A percentile compares a stretch with the other conserved stretches of the same genome.
phyloP scores from a whole-genome alignment of 192 early-diverging fungal genomes.

The Coemansia sp. region DNA sequence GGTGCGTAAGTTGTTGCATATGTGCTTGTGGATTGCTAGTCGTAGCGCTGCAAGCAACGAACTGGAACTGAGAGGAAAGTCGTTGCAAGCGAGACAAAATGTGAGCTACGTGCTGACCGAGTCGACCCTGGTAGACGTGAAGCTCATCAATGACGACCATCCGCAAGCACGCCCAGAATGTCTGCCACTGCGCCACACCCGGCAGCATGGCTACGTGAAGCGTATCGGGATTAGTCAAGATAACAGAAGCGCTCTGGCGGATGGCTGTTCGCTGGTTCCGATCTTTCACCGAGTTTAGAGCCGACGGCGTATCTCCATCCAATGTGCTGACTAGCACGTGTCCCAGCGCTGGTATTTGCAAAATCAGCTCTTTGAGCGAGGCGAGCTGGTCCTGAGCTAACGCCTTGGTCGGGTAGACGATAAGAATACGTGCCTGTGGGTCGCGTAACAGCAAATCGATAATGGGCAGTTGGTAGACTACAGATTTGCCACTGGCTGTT shows the following conservation, averaged over 20 bases:
- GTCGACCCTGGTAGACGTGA: conserved; percentile 67
- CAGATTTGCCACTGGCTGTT: conserved; percentile 82
- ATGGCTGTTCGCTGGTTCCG: conserved; percentile 52
- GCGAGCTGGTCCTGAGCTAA: conserved; percentile 78
- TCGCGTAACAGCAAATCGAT: conserved; percentile 59
- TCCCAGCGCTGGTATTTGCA: conserved; percentile 21
- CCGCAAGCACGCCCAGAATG: conserved; percentile 58
- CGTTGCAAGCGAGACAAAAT: conserved; percentile 65
- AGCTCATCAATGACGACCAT: conserved; percentile 79
- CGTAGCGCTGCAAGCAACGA: conserved; percentile 77
- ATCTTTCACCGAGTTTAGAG: neutral
- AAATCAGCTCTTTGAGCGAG: conserved; percentile 49
- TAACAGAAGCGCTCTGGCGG: conserved; percentile 57
- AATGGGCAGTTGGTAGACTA: conserved; percentile 75
- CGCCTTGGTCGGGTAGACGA: conserved; percentile 83
- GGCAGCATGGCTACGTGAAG: conserved; percentile 73
- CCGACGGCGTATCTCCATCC: conserved; percentile 24
- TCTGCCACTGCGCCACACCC: conserved; percentile 59
- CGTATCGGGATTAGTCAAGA: conserved; percentile 87
- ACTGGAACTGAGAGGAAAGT: conserved; percentile 54
- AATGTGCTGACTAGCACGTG: conserved; percentile 39
- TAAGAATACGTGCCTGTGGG: conserved; percentile 51
- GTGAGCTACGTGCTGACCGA: conserved; percentile 69
- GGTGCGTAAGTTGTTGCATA: conserved; percentile 18
- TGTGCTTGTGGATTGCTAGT: conserved; percentile 60